A percentile compares a stretch with the other conserved stretches of the same genome.
Evolutionary conservation across 176 grass and related monocot species (phyloP).

Genomic region (Oryza officinalis): DNA sequence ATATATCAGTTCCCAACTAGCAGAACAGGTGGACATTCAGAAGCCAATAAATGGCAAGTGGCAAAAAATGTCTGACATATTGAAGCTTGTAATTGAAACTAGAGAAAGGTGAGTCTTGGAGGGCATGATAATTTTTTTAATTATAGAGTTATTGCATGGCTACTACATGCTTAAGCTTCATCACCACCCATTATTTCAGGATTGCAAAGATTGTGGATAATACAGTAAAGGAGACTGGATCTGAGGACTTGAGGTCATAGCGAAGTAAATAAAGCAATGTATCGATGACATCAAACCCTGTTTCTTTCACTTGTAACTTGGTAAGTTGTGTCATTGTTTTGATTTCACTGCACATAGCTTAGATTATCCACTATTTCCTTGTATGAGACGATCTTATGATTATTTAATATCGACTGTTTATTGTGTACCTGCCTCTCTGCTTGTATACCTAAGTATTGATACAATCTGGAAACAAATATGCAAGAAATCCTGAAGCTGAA

Average conservation of each 20-base stretch:
- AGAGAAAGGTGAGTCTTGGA: conserved; percentile 74
- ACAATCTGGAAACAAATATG: neutral
- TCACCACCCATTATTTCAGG: conserved; percentile 49
- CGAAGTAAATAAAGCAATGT: conserved; percentile 20
- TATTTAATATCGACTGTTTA: neutral
- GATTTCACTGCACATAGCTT: neutral
- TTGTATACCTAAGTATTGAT: conserved; percentile 8
- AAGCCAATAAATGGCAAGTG: conserved; percentile 32
- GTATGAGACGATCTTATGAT: neutral
- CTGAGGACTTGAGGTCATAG: conserved; percentile 35
- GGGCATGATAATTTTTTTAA: neutral
- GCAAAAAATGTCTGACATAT: conserved; percentile 57
- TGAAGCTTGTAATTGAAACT: conserved; percentile 66
- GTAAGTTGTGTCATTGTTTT: conserved; percentile 33
- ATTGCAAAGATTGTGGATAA: conserved; percentile 55
- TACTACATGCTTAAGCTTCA: conserved; percentile 24
- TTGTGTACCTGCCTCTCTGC: neutral
- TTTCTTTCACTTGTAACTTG: neutral
- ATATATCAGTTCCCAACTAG: conserved; percentile 48
- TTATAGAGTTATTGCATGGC: neutral
- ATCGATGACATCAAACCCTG: neutral
- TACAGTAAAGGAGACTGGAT: conserved; percentile 40
- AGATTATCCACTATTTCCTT: neutral
- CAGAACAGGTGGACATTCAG: conserved; percentile 36
- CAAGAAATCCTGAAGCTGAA: conserved; percentile 11